Conservation (phyloP, 768 basidiomycete genomes). For the Pisolithus sp. region DNA sequence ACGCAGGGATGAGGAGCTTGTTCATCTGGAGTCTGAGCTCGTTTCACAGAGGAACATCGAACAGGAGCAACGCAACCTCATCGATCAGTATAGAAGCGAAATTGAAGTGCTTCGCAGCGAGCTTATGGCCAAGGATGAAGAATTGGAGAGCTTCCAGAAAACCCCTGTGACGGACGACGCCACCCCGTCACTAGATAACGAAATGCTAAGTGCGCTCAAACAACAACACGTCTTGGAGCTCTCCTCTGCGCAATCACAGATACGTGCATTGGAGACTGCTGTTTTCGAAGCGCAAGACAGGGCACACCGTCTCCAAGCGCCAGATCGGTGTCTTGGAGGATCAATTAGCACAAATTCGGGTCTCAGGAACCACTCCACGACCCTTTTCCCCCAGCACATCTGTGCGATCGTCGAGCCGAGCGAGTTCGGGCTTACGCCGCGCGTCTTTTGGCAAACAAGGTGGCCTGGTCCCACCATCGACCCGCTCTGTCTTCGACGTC, state of each 20-base stretch:
- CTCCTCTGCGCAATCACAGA: constrained; percentile 71
- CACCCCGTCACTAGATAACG: constrained; percentile 60
- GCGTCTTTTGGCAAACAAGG: constrained; percentile 29
- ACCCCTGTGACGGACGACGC: constrained; percentile 35
- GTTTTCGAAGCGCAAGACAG: constrained; percentile 69
- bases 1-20: constrained; percentile 48
- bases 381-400: constrained; percentile 42
- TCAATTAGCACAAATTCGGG: constrained; percentile 46
- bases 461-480: constrained; percentile 32
- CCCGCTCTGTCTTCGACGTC: constrained; percentile 61
- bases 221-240: constrained; percentile 79
- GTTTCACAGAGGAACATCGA: constrained; percentile 39
- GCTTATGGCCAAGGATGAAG: constrained; percentile 55
- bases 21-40: constrained; percentile 46
- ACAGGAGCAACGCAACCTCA: constrained; percentile 58
- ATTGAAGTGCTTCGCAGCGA: constrained; percentile 65
- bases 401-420: constrained; percentile 39
- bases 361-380: constrained; percentile 36
- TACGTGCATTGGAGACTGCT: constrained; percentile 67
- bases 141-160: constrained; percentile 50
- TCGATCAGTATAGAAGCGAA: constrained; percentile 60
- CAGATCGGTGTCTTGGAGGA: constrained; percentile 62
- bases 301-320: constrained; percentile 60
- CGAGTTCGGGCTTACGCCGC: constrained; percentile 33
- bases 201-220: constrained; percentile 59